Base-by-base conservation (phyloP, 768 basidiomycete species). In the Daedaleopsis sinensis region DNA sequence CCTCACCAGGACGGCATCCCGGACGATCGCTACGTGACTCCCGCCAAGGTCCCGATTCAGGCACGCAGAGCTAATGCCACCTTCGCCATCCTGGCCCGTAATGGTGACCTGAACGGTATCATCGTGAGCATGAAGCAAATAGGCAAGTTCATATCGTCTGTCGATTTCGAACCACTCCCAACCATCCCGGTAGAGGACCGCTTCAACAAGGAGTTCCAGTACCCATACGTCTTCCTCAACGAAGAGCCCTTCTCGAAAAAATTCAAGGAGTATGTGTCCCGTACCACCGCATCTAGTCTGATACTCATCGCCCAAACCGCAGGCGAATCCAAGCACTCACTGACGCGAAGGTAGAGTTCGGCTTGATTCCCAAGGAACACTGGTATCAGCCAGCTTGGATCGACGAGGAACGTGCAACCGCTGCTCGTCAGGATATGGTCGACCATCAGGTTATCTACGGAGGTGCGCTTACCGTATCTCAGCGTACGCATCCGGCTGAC, bases 161-260 rank as follows among this genome's bases (percentile, higher is more conserved):
- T 10, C 52, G 3, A 5, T 15, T 39, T 44, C 42, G 8, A 3
- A 15, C 27, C 2, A 50, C n/a, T 2, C 27, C n/a, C n/a, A 42
- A 12, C 15, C 15, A 1, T 35, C 15, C 32, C 4, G 37, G 4
- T 46, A 72, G 71, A 87, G 72, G 79, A 82, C 63, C 74, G 83
- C 19, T 86, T 86, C 74, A 87, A 87, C 71, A 80, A 82, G 63
- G 80, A 82, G 67, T 85, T 79, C 64, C 77, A 78, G 48, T 94
- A 94, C 73, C 90, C 91, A 10, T 94, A 88, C 77, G 85, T 91
- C n/a, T 85, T 94, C 68, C 79, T 96, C 42, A 94, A 95, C 71
- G 93, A 95, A 53, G 86, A 87, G 65, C 83, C 84, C 0, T 93
- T 93, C 71, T 81, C 83, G 3, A 84, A 88, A 6, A 83, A 86